Evolutionary conservation across 345 rosid species (phyloP), one percentile per base, ranked within the genome.

Genomic region (Melaleuca alternifolia): DNA sequence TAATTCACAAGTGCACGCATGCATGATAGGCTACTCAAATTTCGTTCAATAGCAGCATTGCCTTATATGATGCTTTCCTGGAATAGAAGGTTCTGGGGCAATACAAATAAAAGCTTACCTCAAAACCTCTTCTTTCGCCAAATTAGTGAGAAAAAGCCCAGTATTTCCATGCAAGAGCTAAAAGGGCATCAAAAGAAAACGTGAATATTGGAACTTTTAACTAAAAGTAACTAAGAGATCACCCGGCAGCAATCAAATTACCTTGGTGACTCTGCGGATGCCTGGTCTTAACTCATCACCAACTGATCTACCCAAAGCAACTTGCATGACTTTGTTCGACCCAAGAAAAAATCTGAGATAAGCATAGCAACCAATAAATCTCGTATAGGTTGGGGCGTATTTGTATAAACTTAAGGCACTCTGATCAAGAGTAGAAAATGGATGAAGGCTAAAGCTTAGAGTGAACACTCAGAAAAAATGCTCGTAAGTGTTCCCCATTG

Each of bases 311-410:
- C 99, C 99, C 51, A 97, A 89, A 79, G 99, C 94, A 85, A 96
- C 97, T 87, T 96, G 99, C 99, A 96, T 97, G 44, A 96, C 99
- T 91, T 96, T 96, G 89, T 97, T 97, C 37, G 99, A 96, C 24
- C 99, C 99, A 16, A 97, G 96, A 87, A 96, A 96, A 88, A 96
- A 97, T 89, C 99, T 97, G 85, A 85, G 54, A 79, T 59, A 57
- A 30, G 52, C 52, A 83, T 51, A 11, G 21, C 48, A 50, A 4
- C 50, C 57, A 79, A 26, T 23, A 71, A 71, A 71, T 71, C 81
- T 71, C 81, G 51, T 48, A 14, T 21, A 11, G 81, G 53, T 50
- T 18, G 20, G 23, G 30, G 44, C 41, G 6, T 75, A 51, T 28
- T 44, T 48, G 16, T 56, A 46, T 23, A 37, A 54, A 54, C n/a